Conservation (phyloP, 768 basidiomycete genomes). For the Suillus plorans region DNA sequence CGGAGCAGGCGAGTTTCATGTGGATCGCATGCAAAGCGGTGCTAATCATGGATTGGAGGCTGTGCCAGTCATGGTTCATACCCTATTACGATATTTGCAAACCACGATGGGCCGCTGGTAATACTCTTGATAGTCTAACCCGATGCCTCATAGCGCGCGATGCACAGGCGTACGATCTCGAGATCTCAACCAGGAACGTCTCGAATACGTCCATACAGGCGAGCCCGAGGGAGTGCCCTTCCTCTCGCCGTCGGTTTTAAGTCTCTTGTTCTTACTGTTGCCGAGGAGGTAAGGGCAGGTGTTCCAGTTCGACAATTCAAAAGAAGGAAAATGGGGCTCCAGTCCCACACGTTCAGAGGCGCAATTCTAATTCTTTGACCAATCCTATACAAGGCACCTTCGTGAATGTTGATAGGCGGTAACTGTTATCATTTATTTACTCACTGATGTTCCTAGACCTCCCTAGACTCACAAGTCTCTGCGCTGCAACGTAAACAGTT, state of each 20-base stretch:
- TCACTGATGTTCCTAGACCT: background rate
- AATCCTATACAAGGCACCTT: slow-evolving; percentile 4
- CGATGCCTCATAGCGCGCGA: background rate
- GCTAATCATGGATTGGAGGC: background rate
- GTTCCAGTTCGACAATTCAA: background rate
- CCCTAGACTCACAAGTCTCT: background rate
- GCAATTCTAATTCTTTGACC: background rate
- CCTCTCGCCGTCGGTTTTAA: background rate
- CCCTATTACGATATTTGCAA: background rate
- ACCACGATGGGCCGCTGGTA: background rate
- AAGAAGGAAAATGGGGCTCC: background rate
- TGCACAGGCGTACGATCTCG: background rate
- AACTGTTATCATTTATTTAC: background rate
- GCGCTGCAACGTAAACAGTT: background rate
- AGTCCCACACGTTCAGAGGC: background rate
- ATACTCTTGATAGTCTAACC: background rate
- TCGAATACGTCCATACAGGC: background rate
- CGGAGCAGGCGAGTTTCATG: background rate
- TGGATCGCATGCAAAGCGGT: background rate
- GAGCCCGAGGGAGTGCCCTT: background rate
- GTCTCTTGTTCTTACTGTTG: background rate
- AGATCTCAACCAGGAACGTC: background rate
- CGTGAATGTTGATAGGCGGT: background rate
- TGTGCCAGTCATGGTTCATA: background rate
- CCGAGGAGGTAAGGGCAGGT: background rate